Evolutionary conservation across 805 yeast genomes (phyloP), one percentile per base, ranked within the genome.

Genomic region (Maudiozyma bulderi): DNA sequence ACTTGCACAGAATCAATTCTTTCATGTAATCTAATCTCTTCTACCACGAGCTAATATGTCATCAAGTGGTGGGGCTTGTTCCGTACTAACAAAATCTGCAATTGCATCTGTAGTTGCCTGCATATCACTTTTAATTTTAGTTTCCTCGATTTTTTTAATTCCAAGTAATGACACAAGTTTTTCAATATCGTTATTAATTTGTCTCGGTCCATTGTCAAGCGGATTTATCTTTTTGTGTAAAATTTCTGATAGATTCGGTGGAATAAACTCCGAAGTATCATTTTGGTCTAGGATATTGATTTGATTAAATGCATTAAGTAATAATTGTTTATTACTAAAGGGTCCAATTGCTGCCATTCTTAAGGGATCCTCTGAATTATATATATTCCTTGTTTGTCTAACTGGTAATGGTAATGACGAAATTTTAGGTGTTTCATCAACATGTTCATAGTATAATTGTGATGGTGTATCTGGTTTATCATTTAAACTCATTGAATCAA

Each of bases 401-500:
- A 4, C 8, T 6, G 66, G 66, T 33, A 61, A 48, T 13, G 64
- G 62, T 8, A 63, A 35, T 6, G 61, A 39, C 31, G 59, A 46
- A 46, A 53, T 47, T 13, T 55, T 54, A 0, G 44, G 39, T 1
- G 45, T 6, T 43, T 50, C 54, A 3, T 46, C 46, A 5, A 52
- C 53, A 8, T 46, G 26, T 43, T 54, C 52, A 42, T 57, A 52
- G 48, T 67, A 68, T 13, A 57, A 53, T 8, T 56, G 59, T 0
- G 48, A 52, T 5, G 53, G 43, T 5, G 40, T 14, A 8, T 50
- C 50, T 8, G 53, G 57, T 3, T 57, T 40, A 6, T 52, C 52
- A 43, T 69, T 73, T 5, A 77, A 54, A 54, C 75, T 77, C 73
- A 78, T 65, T 2, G 58, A 52, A 11, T 72, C 69, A 11, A 81